phyloP scores from a whole-genome alignment of 1,139 yeast genomes.

The Taiozyma sp. region DNA sequence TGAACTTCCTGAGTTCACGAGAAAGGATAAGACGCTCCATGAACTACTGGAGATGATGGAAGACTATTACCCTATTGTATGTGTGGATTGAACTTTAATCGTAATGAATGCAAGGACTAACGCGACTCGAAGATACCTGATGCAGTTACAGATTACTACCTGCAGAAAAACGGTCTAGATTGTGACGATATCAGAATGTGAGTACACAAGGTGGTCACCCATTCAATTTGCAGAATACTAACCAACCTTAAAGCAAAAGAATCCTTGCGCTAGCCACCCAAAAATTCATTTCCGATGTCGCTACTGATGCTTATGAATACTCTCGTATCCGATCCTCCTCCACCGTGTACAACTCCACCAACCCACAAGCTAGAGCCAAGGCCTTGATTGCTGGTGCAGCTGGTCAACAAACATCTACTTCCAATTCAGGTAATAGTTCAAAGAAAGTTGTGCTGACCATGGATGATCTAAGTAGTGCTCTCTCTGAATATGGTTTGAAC shows the following conservation, averaged over 20 bases:
- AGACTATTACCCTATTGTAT: constrained; percentile 79
- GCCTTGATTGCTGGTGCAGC: constrained; percentile 71
- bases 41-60: constrained; percentile 89
- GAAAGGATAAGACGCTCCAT: constrained; percentile 82
- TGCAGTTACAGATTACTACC: constrained; percentile 93
- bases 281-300: constrained; percentile 89
- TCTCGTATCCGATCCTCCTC: constrained; percentile 83
- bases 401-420: constrained; percentile 28
- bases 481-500: constrained; percentile 90
- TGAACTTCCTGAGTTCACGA: constrained; percentile 65
- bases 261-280: constrained; percentile 92
- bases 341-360: constrained; percentile 77
- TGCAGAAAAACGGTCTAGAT: constrained; percentile 85
- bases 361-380: constrained; percentile 84
- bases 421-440: constrained; percentile 51
- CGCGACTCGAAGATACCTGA: constrained; percentile 61
- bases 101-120: not conserved
- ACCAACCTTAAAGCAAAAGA: constrained; percentile 42
- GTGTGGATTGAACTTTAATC: constrained; percentile 2
- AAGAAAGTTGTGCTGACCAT: constrained; percentile 80
- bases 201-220: constrained; percentile 1
- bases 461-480: constrained; percentile 85
- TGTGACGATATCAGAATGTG: constrained; percentile 68
- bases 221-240: not conserved
- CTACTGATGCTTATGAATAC: constrained; percentile 95